phyloP scores from a whole-genome alignment of 2,329 filamentous ascomycete genomes.

The Scytalidium lignicola region DNA sequence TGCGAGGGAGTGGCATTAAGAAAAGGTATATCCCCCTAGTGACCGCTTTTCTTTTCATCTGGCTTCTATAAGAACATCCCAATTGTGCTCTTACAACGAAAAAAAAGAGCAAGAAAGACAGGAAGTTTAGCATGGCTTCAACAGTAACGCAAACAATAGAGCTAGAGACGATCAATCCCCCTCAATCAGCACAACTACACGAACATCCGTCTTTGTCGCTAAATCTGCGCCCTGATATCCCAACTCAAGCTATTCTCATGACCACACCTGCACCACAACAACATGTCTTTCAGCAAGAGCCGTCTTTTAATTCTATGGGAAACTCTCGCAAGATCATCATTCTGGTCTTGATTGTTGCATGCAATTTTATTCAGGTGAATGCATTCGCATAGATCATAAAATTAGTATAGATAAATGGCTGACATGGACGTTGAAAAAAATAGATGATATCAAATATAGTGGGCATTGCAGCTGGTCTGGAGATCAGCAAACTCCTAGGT shows the following conservation, averaged over 20 bases:
- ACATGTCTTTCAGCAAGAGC: background rate
- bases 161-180: background rate
- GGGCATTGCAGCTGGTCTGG: background rate
- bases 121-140: conserved; percentile 20
- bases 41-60: no score
- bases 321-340: background rate
- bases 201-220: background rate
- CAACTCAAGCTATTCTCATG: background rate
- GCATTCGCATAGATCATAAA: no score
- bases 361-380: background rate
- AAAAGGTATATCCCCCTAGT: no score
- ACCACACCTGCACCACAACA: background rate
- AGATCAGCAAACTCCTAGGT: conserved; percentile 5
- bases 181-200: background rate
- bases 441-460: conserved; percentile 4
- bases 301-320: background rate
- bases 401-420: no score
- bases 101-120: no score
- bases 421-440: no score
- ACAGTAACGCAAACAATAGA: background rate
- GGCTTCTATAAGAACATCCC: no score
- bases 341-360: conserved; percentile 1
- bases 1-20: no score
- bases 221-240: background rate
- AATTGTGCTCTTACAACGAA: no score